Evolutionary conservation across 805 yeast species (phyloP).

Genomic region (Yarrowia bubula): DNA sequence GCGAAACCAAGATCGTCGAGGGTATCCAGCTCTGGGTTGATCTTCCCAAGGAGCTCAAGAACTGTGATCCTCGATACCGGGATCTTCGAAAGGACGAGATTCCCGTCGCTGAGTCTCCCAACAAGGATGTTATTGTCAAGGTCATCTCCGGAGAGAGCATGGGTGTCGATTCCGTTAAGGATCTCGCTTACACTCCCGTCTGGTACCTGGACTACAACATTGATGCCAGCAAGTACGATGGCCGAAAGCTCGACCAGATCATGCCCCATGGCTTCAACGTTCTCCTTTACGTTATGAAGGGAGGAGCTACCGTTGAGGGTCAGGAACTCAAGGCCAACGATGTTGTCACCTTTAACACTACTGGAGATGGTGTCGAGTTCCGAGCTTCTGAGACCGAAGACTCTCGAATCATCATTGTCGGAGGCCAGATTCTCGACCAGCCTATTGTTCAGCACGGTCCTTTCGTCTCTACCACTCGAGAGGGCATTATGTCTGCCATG

Average conservation of each 20-base stretch:
- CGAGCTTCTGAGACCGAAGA: constrained; percentile 45
- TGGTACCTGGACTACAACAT: constrained; percentile 66
- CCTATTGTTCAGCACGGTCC: constrained; percentile 86
- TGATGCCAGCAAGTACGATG: constrained; percentile 45
- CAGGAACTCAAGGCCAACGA: constrained; percentile 47
- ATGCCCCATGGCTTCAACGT: constrained; percentile 62
- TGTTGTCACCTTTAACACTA: constrained; percentile 62
- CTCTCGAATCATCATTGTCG: constrained; percentile 64
- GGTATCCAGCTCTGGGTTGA: constrained; percentile 91
- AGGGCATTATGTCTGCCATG: constrained; percentile 66
- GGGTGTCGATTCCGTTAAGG: constrained; percentile 71
- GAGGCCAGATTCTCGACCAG: constrained; percentile 73
- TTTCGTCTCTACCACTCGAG: constrained; percentile 72
- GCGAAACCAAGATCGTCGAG: constrained; percentile 43
- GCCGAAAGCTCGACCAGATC: constrained; percentile 60
- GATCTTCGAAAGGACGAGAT: constrained; percentile 67
- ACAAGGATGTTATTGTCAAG: constrained; percentile 55
- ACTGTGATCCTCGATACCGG: constrained; percentile 69
- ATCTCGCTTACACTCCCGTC: constrained; percentile 79
- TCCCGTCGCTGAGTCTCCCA: constrained; percentile 65
- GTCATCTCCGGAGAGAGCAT: constrained; percentile 76
- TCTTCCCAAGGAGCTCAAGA: constrained; percentile 61
- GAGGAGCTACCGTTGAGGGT: constrained; percentile 52
- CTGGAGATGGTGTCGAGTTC: constrained; percentile 64
- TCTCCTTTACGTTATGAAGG: constrained; percentile 66